These are phyloP conservation scores for Cadophora gregata DNA, from an alignment of 2,329 filamentous ascomycete genomes.

Conservation along the genomic window DNA sequence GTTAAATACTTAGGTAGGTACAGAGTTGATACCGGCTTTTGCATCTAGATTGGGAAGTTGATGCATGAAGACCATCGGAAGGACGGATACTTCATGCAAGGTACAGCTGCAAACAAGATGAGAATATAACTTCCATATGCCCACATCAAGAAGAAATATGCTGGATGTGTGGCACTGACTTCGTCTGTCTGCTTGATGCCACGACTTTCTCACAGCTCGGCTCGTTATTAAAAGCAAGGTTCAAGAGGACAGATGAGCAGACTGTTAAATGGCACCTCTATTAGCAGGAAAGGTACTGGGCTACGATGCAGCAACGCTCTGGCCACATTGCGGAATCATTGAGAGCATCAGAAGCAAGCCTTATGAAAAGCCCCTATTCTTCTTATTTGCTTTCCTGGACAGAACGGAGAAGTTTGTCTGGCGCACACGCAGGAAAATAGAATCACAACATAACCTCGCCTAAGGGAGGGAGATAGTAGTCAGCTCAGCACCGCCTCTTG, in stretches of 20 bases:
- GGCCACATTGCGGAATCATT: not conserved
- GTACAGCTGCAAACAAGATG: constrained; percentile 5
- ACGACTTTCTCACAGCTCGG: not conserved
- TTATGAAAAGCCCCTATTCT: not conserved
- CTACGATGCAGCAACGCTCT: not conserved
- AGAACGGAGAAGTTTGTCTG: not conserved
- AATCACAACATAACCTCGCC: constrained; percentile 6
- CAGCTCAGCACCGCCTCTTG: not conserved
- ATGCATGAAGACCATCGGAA: constrained; percentile 17
- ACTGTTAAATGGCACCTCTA: not conserved
- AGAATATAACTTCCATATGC: not conserved
- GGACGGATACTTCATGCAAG: constrained; percentile 21
- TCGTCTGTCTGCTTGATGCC: not conserved
- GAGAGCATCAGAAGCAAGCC: not conserved
- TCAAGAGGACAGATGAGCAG: constrained; percentile 5
- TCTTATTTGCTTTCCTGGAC: not conserved
- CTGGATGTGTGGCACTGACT: not conserved
- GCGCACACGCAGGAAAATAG: constrained; percentile 2
- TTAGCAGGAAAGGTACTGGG: not conserved
- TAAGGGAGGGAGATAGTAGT: too few relatives aligned
- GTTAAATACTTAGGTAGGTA: constrained; percentile 8
- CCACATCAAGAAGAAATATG: not conserved
- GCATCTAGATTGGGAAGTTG: constrained; percentile 13
- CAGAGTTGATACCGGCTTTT: constrained; percentile 5
- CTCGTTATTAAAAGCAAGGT: not conserved